Evolutionary conservation across 345 rosid species (phyloP), one percentile per base, ranked within the genome.

Genomic region (Citrus sinensis): DNA sequence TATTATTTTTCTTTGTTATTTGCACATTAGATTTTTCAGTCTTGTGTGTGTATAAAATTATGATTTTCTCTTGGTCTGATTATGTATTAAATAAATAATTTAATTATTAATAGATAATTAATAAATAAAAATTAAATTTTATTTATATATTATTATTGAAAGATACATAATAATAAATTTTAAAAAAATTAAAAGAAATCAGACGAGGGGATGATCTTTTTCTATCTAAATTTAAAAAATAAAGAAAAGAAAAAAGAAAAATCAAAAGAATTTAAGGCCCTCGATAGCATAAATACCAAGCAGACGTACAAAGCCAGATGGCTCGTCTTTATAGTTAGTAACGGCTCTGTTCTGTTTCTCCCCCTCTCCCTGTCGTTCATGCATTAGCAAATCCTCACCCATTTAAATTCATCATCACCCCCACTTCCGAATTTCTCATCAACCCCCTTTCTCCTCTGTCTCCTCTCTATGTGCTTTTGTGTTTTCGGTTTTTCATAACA

Each of bases 301-400:
- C 75, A 51, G 63, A 75, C 72, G 54, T 79, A 81, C 70, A 65
- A 82, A 5, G 84, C 90, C 86, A 81, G 84, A 56, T 85, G 90
- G 84, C 85, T 49, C 58, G 5, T 59, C 80, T 65, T 68, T 81
- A 77, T 80, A 87, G 88, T 78, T 67, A 40, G 78, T 73, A 84
- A 84, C 85, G 84, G 80, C 83, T 69, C 67, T 39, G 46, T 55
- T 30, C 78, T 34, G 60, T 27, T 55, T 67, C 56, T 66, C 72
- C 35, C 73, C 59, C 76, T 63, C 78, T 63, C 68, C 8, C 30
- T 65, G 64, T 67, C 73, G 35, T 63, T 76, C 75, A n/a, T 56
- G 74, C 84, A 79, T 70, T 14, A 20, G 17, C 58, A 17, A 63
- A 9, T 30, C 81, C 56, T 56, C 68, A 10, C 75, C 75, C 55